Base-by-base conservation (phyloP, 305 asterid genomes). In the Petunia hybrid region DNA sequence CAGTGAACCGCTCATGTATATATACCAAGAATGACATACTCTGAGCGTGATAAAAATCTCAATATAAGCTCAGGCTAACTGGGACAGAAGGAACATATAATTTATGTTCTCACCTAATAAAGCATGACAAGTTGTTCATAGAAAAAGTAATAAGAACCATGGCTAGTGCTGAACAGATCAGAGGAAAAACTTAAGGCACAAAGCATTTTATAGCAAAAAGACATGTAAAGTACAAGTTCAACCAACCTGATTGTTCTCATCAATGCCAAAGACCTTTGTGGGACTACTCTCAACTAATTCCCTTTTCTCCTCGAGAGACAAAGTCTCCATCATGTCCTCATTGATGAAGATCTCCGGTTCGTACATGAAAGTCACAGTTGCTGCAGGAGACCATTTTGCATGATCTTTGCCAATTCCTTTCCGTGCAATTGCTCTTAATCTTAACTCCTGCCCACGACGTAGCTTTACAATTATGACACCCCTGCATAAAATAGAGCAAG, bases 301-400 rank as follows among this genome's bases (percentile, higher is more conserved):
- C 61, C 51, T 80, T 84, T 88, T 96, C 85, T 96, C 91, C 42
- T 92, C 89, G n/a, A 87, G 86, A 46, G 94, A 64, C 81, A 96
- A 83, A 69, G 86, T 87, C 81, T 92, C 98, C 97, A 96, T 92
- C 91, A 93, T 51, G 82, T 93, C 98, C 84, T 96, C 99, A 73
- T 96, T 93, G 87, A 96, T 93, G 60, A 85, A 89, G 77, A 96
- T 94, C 5, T 93, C 98, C 55, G 99, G 99, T 65, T 96, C 98
- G 83, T 94, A 94, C 98, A 96, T 96, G 87, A 96, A 96, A 69
- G 98, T 92, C 78, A 94, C 99, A 48, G 99, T 96, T 78, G 99
- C 98, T 35, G 99, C 99, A 86, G 99, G 99, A 0, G 98, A 94
- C 98, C 98, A 96, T 85, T 96, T 96, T 4, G 99, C 99, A 76